Evolutionary conservation across 2,329 filamentous ascomycete species (phyloP).

Genomic region (Parascedosporium putredinis): DNA sequence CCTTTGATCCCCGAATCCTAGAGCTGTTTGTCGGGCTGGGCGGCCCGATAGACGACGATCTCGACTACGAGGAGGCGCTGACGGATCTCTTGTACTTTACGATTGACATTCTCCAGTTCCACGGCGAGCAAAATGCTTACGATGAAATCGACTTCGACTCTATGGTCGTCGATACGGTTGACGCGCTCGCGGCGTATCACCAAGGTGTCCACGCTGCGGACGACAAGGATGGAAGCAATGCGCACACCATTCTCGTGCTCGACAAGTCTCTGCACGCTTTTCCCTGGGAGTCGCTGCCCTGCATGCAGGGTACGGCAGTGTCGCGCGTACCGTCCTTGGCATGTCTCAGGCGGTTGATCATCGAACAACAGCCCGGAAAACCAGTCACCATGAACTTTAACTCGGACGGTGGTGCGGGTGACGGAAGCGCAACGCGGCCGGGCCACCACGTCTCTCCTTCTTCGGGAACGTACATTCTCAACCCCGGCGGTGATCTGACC

Average conservation of each 20-base stretch:
- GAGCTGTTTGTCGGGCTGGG: slow-evolving; percentile 85
- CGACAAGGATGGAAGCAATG: slow-evolving; percentile 29
- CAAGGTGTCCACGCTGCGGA: slow-evolving; percentile 30
- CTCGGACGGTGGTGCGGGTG: not conserved
- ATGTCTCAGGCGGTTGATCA: slow-evolving; percentile 66
- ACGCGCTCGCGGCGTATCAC: slow-evolving; percentile 74
- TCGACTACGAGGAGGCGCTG: slow-evolving; percentile 78
- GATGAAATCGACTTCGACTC: slow-evolving; percentile 94
- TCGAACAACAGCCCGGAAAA: slow-evolving; percentile 31
- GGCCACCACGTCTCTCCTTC: slow-evolving; percentile 45
- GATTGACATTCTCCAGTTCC: slow-evolving; percentile 91
- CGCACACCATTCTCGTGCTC: slow-evolving; percentile 78
- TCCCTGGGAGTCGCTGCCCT: slow-evolving; percentile 92
- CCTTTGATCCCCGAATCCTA: slow-evolving; percentile 53
- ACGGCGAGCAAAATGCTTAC: slow-evolving; percentile 91
- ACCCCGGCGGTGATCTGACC: slow-evolving; percentile 74
- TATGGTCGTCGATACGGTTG: slow-evolving; percentile 80
- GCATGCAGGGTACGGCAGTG: slow-evolving; percentile 66
- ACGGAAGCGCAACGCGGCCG: slow-evolving; percentile 14
- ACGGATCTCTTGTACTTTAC: slow-evolving; percentile 93
- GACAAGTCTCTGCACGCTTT: slow-evolving; percentile 87
- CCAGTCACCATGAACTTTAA: slow-evolving; percentile 9
- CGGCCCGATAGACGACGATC: slow-evolving; percentile 54
- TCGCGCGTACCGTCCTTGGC: slow-evolving; percentile 82
- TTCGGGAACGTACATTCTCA: slow-evolving; percentile 71